phyloP scores from a whole-genome alignment of 805 yeast genomes.

The Kockiozyma suomiensis region DNA sequence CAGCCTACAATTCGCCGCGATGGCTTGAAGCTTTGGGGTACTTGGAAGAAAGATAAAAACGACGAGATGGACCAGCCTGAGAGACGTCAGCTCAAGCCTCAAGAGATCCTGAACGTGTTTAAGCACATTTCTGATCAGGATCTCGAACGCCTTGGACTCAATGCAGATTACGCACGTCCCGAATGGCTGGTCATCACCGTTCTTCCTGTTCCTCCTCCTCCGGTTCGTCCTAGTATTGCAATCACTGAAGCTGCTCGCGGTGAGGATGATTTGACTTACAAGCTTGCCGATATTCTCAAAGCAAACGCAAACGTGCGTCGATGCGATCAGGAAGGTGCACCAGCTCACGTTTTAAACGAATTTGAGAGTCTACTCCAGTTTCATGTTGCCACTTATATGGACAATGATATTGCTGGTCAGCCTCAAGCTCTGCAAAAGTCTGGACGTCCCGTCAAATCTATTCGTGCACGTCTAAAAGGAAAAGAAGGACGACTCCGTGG shows the following conservation, averaged over 20 bases:
- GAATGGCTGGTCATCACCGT: conserved; percentile 98
- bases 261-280: conserved; percentile 97
- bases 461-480: conserved; percentile 99
- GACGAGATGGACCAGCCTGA: conserved; percentile 92
- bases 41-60: conserved; percentile 90
- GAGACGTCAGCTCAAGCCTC: conserved; percentile 81
- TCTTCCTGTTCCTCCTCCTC: conserved; percentile 99
- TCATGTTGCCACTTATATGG: conserved; percentile 99
- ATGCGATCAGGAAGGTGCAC: conserved; percentile 97
- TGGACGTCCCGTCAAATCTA: conserved; percentile 97
- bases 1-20: conserved; percentile 96
- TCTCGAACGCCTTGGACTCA: conserved; percentile 79
- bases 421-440: conserved; percentile 98
- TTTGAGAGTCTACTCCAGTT: conserved; percentile 93
- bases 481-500: conserved; percentile 99
- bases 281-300: conserved; percentile 92
- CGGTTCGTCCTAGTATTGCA: conserved; percentile 97
- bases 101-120: conserved; percentile 88
- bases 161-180: conserved; percentile 95
- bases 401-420: conserved; percentile 98
- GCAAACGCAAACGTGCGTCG: conserved; percentile 98
- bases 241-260: conserved; percentile 98
- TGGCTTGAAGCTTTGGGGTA: conserved; percentile 94
- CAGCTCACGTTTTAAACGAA: conserved; percentile 96
- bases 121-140: conserved; percentile 88